Conservation (phyloP, 306 rosid species). For the Delonix regia region DNA sequence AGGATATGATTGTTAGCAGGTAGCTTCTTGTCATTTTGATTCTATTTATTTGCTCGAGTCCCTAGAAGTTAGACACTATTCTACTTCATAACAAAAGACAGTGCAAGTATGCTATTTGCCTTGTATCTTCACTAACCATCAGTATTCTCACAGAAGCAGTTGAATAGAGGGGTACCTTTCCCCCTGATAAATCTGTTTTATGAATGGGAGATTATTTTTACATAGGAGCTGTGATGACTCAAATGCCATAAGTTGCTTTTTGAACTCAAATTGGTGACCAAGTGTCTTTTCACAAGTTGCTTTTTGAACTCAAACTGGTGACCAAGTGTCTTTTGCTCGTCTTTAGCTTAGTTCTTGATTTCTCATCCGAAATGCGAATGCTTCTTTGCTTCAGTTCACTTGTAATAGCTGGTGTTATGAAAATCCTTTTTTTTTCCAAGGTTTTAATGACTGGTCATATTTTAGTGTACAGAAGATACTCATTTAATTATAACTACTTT, state of each 20-base stretch:
- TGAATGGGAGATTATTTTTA: not conserved
- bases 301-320: not conserved
- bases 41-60: not conserved
- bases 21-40: slow-evolving; percentile 24
- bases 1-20: slow-evolving; percentile 95
- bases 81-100: not conserved
- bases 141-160: not conserved
- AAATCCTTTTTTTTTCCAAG: not conserved
- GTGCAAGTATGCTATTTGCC: not conserved
- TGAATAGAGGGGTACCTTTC: not conserved
- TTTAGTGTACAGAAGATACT: not conserved
- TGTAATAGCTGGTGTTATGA: not conserved
- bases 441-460: not conserved
- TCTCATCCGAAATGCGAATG: not conserved
- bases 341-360: not conserved
- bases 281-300: not conserved
- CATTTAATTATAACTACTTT: not conserved
- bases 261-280: not conserved
- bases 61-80: not conserved
- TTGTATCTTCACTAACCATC: not conserved
- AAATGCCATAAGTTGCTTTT: not conserved
- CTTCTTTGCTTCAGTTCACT: not conserved
- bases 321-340: not conserved
- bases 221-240: not conserved
- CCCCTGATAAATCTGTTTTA: not conserved